Evolutionary conservation across 2,329 filamentous ascomycete genomes (phyloP).

Genomic region (Aureobasidium lini): DNA sequence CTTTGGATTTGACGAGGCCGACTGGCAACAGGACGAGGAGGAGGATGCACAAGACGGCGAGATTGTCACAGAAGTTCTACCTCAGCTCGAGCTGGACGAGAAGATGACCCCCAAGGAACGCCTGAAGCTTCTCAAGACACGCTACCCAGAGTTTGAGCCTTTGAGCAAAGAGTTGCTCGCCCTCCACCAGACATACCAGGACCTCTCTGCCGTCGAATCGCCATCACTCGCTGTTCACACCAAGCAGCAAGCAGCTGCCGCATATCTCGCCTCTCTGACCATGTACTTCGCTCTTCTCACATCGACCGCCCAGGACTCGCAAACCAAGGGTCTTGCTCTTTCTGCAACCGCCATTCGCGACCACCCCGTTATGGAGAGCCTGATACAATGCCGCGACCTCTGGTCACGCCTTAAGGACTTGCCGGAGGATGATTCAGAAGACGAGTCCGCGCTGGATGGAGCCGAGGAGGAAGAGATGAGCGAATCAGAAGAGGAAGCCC

Average conservation of each 20-base stretch:
- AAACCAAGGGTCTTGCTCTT: slow-evolving; percentile 49
- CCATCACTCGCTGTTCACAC: slow-evolving; percentile 31
- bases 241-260: slow-evolving; percentile 73
- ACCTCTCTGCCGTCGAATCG: background rate
- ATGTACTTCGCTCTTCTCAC: slow-evolving; percentile 96
- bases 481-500: slow-evolving; percentile 29
- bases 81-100: slow-evolving; percentile 72
- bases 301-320: slow-evolving; percentile 58
- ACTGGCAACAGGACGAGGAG: slow-evolving; percentile 60
- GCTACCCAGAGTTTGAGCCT: slow-evolving; percentile 89
- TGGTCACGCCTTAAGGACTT: slow-evolving; percentile 70
- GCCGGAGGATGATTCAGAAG: slow-evolving; percentile 17
- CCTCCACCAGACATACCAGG: slow-evolving; percentile 44
- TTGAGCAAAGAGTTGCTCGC: slow-evolving; percentile 70
- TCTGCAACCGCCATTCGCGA: slow-evolving; percentile 75
- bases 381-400: slow-evolving; percentile 70
- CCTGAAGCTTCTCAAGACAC: slow-evolving; percentile 63
- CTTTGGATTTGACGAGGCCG: slow-evolving; percentile 84
- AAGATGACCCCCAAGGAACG: slow-evolving; percentile 70
- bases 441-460: slow-evolving; percentile 12
- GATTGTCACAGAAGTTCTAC: slow-evolving; percentile 78
- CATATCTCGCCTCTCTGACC: slow-evolving; percentile 77
- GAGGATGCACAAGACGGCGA: slow-evolving; percentile 33
- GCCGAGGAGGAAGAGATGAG: slow-evolving; percentile 10
- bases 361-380: slow-evolving; percentile 80